Evolutionary conservation across 2,329 filamentous ascomycete genomes (phyloP).

Genomic region (Fusarium pseudonygamai): DNA sequence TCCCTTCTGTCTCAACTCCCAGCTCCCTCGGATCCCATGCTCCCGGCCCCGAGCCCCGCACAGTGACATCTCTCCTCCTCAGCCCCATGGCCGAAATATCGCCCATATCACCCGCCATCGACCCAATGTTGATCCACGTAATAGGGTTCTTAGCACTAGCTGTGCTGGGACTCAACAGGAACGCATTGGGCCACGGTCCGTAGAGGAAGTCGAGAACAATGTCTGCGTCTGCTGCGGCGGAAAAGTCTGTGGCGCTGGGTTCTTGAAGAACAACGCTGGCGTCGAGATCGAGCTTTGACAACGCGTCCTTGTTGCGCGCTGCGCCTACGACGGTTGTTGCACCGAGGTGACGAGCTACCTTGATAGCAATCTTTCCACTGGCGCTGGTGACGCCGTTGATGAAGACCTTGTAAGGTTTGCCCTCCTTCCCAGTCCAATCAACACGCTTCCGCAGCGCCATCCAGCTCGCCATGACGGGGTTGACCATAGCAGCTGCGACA

Average conservation of each 20-base stretch:
- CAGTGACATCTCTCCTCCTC: conserved; percentile 58
- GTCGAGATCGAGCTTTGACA: conserved; percentile 58
- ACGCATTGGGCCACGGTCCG: conserved; percentile 54
- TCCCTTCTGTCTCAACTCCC: conserved; percentile 34
- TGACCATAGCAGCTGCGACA: conserved; percentile 62
- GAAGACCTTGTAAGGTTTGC: conserved; percentile 56
- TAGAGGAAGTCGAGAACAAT: conserved; percentile 68
- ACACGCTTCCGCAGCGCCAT: conserved; percentile 63
- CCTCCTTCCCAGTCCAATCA: conserved; percentile 37
- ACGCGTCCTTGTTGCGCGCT: conserved; percentile 55
- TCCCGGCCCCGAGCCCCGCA: conserved; percentile 58
- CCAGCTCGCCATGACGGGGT: conserved; percentile 66
- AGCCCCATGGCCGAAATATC: conserved; percentile 55
- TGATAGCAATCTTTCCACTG: conserved; percentile 61
- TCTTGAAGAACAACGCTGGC: conserved; percentile 55
- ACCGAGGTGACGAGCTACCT: conserved; percentile 58
- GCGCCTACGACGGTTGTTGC: conserved; percentile 61
- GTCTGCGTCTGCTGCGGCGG: conserved; percentile 57
- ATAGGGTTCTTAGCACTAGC: conserved; percentile 50
- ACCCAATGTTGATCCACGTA: conserved; percentile 64
- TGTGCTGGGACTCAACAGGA: conserved; percentile 53
- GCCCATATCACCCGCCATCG: conserved; percentile 52
- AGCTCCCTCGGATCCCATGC: conserved; percentile 50
- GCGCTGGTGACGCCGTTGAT: conserved; percentile 64
- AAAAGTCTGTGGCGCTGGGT: conserved; percentile 56